Percentiles rank a stretch among this genome's conserved stretches.
Evolutionary conservation across 768 basidiomycete genomes (phyloP).

Genomic region (Termitomyces heimii): DNA sequence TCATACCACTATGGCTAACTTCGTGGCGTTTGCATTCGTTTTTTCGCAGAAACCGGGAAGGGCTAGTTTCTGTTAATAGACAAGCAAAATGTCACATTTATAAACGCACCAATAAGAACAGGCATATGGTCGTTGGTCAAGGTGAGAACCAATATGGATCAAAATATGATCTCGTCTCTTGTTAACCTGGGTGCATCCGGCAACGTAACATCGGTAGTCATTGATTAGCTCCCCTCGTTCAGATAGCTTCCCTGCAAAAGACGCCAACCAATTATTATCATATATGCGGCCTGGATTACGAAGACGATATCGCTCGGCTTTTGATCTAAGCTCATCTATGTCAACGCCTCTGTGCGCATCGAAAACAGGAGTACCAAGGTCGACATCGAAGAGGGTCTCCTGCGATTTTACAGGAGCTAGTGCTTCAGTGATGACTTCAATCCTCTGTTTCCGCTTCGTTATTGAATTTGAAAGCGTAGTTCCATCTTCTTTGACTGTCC

Average conservation of each 20-base stretch:
- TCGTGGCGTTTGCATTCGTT: conserved; percentile 78
- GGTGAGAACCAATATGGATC: conserved; percentile 67
- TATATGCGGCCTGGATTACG: conserved; percentile 54
- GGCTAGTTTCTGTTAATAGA: conserved; percentile 28
- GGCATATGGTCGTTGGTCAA: conserved; percentile 61
- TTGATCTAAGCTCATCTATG: conserved; percentile 46
- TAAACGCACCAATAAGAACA: conserved; percentile 58
- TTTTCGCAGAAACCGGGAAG: conserved; percentile 62
- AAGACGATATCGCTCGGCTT: conserved; percentile 47
- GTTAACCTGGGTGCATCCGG: conserved; percentile 62
- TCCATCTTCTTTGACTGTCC: neutral
- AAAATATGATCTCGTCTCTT: conserved; percentile 71
- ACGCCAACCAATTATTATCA: conserved; percentile 59
- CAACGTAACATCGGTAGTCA: conserved; percentile 64
- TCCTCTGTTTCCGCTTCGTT: neutral
- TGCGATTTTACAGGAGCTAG: neutral
- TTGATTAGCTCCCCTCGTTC: conserved; percentile 47
- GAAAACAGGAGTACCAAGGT: conserved; percentile 48
- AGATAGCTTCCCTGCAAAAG: conserved; percentile 64
- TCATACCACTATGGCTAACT: conserved; percentile 51
- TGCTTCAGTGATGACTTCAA: neutral
- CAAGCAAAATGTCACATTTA: neutral
- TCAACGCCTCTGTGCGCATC: conserved; percentile 61
- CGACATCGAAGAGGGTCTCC: conserved; percentile 11
- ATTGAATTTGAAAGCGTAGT: neutral